Conservation (phyloP, 768 basidiomycete species). For the Amanita phalloides region DNA sequence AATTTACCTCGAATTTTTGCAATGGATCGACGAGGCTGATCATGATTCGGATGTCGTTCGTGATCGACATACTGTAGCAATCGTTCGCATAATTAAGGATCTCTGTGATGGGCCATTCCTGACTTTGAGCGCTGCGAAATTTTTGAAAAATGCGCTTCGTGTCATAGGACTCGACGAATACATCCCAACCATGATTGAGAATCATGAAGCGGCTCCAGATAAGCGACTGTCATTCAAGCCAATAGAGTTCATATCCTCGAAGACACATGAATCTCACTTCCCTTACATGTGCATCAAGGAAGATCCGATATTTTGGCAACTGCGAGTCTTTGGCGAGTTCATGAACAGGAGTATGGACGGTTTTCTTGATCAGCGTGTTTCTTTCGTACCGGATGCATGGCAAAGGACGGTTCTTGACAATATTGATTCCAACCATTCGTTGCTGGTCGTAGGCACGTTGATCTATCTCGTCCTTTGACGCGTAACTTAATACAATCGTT, state of each 20-base stretch:
- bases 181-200: slow-evolving; percentile 13
- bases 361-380: slow-evolving; percentile 41
- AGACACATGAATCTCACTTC: slow-evolving; percentile 26
- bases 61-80: slow-evolving; percentile 33
- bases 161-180: slow-evolving; percentile 39
- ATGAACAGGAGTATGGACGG: slow-evolving; percentile 70
- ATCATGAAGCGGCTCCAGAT: slow-evolving; percentile 12
- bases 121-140: slow-evolving; percentile 21
- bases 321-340: slow-evolving; percentile 57
- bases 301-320: slow-evolving; percentile 52
- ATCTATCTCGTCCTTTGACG: background rate
- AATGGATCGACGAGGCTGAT: slow-evolving; percentile 40
- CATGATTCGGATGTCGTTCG: slow-evolving; percentile 24
- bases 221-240: slow-evolving; percentile 37
- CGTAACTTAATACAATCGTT: background rate
- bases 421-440: slow-evolving; percentile 45
- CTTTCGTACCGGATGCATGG: slow-evolving; percentile 64
- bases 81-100: slow-evolving; percentile 40
- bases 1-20: slow-evolving; percentile 37
- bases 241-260: slow-evolving; percentile 41
- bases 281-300: slow-evolving; percentile 47
- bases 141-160: slow-evolving; percentile 27
- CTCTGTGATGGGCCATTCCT: slow-evolving; percentile 26
- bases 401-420: slow-evolving; percentile 56
- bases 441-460: slow-evolving; percentile 54